phyloP scores from a whole-genome alignment of 345 rosid genomes.

The Salix dunnii region DNA sequence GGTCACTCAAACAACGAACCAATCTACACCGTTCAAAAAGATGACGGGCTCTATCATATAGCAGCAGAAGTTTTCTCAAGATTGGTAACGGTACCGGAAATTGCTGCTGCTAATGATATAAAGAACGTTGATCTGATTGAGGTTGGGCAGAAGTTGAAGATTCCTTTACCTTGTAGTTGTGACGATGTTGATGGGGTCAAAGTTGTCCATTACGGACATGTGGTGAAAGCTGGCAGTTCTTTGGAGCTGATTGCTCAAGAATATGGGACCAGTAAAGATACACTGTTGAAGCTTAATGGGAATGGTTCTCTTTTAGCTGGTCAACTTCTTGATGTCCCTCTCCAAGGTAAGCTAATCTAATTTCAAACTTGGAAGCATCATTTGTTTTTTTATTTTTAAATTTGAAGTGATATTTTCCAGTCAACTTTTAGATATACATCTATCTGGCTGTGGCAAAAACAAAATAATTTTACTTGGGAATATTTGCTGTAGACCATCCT shows the following conservation, averaged over 20 bases:
- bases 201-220: conserved; percentile 32
- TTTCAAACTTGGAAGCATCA: background rate
- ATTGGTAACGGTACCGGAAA: conserved; percentile 5
- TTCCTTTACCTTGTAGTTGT: conserved; percentile 33
- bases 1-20: conserved; percentile 23
- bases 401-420: too few species aligned
- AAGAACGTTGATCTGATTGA: background rate
- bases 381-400: background rate
- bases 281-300: conserved; percentile 14
- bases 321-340: conserved; percentile 33
- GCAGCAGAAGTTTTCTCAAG: conserved; percentile 24
- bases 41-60: conserved; percentile 15
- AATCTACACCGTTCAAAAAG: conserved; percentile 9
- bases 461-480: background rate
- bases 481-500: background rate
- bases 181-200: conserved; percentile 16
- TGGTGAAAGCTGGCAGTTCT: conserved; percentile 20
- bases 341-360: conserved; percentile 10
- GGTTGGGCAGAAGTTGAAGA: conserved; percentile 20
- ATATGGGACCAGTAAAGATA: conserved; percentile 12
- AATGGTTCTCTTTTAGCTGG: conserved; percentile 21
- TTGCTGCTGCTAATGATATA: conserved; percentile 18
- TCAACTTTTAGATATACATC: too few species aligned
- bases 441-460: background rate
- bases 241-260: conserved; percentile 14